These are phyloP conservation scores for Fusarium sp. DNA, from an alignment of 2,329 filamentous ascomycete genomes.

Conservation along the genomic window DNA sequence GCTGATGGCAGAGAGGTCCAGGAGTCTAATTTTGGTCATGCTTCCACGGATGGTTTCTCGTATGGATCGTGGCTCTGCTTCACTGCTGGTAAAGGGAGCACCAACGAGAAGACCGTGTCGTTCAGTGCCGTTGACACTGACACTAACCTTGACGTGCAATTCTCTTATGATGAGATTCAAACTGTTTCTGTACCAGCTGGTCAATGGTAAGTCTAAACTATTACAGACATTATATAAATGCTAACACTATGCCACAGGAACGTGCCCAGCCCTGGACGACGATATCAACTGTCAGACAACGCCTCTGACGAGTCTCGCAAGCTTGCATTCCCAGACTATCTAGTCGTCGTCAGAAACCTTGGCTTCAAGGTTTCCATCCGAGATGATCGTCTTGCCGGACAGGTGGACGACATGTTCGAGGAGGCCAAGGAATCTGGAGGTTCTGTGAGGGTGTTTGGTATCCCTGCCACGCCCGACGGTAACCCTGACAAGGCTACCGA, in stretches of 20 bases:
- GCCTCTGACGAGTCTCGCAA: slow-evolving; percentile 33
- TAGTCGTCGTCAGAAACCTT: slow-evolving; percentile 29
- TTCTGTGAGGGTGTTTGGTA: slow-evolving; percentile 27
- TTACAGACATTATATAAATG: rapidly evolving
- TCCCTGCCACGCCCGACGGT: slow-evolving; percentile 31
- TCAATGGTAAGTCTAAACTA: slow-evolving; percentile 1
- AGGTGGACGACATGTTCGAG: slow-evolving; percentile 20
- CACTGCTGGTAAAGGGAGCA: slow-evolving; percentile 1
- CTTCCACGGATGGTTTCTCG: slow-evolving; percentile 22
- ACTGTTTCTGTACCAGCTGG: slow-evolving; percentile 25
- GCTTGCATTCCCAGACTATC: slow-evolving; percentile 32
- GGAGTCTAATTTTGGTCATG: slow-evolving; percentile 34
- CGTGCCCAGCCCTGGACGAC: slow-evolving; percentile 30
- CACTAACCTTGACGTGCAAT: slow-evolving; percentile 25
- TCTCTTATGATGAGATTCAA: slow-evolving; percentile 36
- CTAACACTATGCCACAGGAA: slow-evolving; percentile 17
- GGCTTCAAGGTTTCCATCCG: slow-evolving; percentile 28
- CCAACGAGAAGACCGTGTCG: slow-evolving; percentile 2
- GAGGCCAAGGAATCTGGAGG: slow-evolving; percentile 18
- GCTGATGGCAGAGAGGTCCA: slow-evolving; percentile 21
- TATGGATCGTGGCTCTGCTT: slow-evolving; percentile 34
- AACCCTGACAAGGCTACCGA: slow-evolving; percentile 25
- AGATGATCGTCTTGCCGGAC: not conserved
- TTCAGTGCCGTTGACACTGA: slow-evolving; percentile 20
- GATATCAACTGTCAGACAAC: slow-evolving; percentile 16